Base-by-base conservation (phyloP, 257 asterid genomes). In the Voacanga thouarsii region DNA sequence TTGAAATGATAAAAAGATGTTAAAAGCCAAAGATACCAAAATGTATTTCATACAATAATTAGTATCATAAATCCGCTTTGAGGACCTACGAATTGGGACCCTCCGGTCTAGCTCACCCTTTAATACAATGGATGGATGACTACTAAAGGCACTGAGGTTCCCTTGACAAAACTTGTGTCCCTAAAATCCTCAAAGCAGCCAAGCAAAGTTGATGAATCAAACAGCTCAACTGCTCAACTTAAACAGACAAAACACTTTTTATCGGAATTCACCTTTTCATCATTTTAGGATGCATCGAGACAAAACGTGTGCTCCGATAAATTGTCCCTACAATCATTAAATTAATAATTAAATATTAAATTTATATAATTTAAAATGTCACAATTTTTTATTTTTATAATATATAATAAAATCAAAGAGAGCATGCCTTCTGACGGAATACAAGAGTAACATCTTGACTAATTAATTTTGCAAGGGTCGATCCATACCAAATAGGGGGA, bases 131-230 rank as follows among this genome's bases (percentile, higher is more conserved):
- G 72, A 11, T 39, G 51, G 18, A 39, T 41, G 72, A 67, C 51
- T 67, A 41, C 21, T 33, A 67, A 24, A 53, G 21, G 50, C 72
- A 67, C 71, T 65, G 33, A 65, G 51, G 72, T 67, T 67, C 49
- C 72, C 30, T 33, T 37, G 71, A 65, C 8, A 65, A 33, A 37
- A 37, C 49, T 64, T 64, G 11, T 64, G 39, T 19, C 23, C 7
- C 15, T 67, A 39, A 19, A 33, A 19, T 39, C 28, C 72, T 67
- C 28, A 67, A 67, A 67, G 72, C 72, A 19, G 21, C 72, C 3
- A 18, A 65, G 5, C 19, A 64, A 64, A 64, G 71, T n/a, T 64
- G 11, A 64, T 12, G 19, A 67, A 39, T 7, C 63, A 56, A 33
- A 33, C 37, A 33, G 37, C 37, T 33, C 37, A 33, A 33, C 37